Conservation (phyloP, 805 yeast genomes). For the Ogataea ramenticola region DNA sequence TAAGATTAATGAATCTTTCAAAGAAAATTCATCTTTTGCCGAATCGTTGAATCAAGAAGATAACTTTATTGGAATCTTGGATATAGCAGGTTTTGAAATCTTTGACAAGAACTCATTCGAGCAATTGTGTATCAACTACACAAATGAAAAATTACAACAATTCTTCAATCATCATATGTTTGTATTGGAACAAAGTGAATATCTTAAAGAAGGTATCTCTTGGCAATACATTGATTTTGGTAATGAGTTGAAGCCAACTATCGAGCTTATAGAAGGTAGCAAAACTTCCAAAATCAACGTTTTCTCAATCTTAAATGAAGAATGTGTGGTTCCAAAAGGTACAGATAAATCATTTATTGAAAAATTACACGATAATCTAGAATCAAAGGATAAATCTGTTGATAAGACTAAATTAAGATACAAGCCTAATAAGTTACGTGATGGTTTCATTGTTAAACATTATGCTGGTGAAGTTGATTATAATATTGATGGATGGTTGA, state of each 20-base stretch:
- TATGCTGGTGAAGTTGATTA: slow-evolving; percentile 98
- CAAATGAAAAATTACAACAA: slow-evolving; percentile 55
- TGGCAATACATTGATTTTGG: slow-evolving; percentile 90
- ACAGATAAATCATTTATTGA: slow-evolving; percentile 78
- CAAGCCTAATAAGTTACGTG: slow-evolving; percentile 62
- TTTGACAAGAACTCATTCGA: slow-evolving; percentile 52
- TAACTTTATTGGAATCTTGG: slow-evolving; percentile 46
- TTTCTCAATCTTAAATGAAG: slow-evolving; percentile 84
- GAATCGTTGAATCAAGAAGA: slow-evolving; percentile 9
- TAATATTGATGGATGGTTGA: slow-evolving; percentile 85
- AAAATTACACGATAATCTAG: slow-evolving; percentile 65
- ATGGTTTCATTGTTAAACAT: slow-evolving; percentile 80
- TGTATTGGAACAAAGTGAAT: slow-evolving; percentile 54
- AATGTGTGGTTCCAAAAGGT: slow-evolving; percentile 89
- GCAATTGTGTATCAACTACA: slow-evolving; percentile 53
- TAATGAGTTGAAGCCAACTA: slow-evolving; percentile 88
- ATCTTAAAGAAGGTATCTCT: slow-evolving; percentile 48
- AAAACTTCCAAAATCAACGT: slow-evolving; percentile 61
- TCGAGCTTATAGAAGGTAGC: slow-evolving; percentile 75
- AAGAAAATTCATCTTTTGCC: slow-evolving; percentile 18
- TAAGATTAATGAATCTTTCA: slow-evolving; percentile 63
- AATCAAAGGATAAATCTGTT: slow-evolving; percentile 15
- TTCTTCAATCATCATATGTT: slow-evolving; percentile 58
- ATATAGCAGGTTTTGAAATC: slow-evolving; percentile 58
- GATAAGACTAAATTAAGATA: slow-evolving; percentile 37